Conservation (phyloP, 169 alveolate species). For the Eimeria falciformis region DNA sequence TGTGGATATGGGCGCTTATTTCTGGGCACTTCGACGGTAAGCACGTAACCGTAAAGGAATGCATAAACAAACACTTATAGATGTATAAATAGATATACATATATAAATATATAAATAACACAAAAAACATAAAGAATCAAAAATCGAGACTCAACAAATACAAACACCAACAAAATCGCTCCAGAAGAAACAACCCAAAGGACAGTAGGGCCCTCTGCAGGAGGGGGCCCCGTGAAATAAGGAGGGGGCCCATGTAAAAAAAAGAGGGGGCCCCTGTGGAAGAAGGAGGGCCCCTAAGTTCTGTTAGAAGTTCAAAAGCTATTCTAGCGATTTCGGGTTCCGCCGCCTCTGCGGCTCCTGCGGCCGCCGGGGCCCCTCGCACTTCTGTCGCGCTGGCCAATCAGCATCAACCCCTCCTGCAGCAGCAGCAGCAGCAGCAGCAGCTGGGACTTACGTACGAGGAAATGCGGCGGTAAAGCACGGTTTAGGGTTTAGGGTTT, state of each 20-base stretch:
- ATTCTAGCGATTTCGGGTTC: neutral
- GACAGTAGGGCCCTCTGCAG: too few relatives aligned
- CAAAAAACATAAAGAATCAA: too few relatives aligned
- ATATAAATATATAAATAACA: too few relatives aligned
- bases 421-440: conserved; percentile 57
- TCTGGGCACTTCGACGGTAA: too few relatives aligned
- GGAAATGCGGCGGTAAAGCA: neutral
- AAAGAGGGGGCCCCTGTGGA: neutral
- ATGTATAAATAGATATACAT: too few relatives aligned
- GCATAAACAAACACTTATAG: too few relatives aligned
- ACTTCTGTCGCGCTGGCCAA: conserved; percentile 15
- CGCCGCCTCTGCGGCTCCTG: conserved; percentile 4
- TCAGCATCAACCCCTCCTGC: conserved; percentile 49
- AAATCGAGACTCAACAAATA: too few relatives aligned
- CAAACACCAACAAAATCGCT: too few relatives aligned
- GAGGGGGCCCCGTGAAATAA: neutral
- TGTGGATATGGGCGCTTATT: too few relatives aligned
- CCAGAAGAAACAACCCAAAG: too few relatives aligned
- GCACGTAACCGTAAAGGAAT: too few relatives aligned
- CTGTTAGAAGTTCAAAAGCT: neutral
- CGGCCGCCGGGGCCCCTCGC: conserved; percentile 11
- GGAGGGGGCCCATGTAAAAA: neutral
- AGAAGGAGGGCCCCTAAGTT: neutral
- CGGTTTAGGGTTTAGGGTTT: neutral
- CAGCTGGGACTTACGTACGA: neutral